Evolutionary conservation across 2,329 filamentous ascomycete genomes (phyloP), one percentile per base, ranked within the genome.

Genomic region (Penicillium sp.): DNA sequence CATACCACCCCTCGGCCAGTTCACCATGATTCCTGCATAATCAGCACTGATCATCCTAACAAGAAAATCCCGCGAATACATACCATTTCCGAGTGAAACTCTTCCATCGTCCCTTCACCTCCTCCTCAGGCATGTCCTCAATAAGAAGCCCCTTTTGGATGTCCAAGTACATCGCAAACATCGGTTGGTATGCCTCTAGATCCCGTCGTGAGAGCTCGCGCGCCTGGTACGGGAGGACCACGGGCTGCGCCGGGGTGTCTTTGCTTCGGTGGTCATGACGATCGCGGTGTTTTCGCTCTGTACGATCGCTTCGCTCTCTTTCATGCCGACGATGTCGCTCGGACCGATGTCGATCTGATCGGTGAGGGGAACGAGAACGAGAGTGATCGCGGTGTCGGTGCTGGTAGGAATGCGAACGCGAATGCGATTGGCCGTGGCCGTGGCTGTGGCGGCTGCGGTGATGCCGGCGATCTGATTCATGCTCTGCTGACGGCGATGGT

Each of bases 1-100:
- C 92, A 77, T 98, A 99, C 94, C 94, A 99, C 51, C 92, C 92
- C 76, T 94, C 89, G 4, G 91, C 89, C 65, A 98, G 82, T 78
- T 94, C 91, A 72, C 88, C 89, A 70, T 87, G 86, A 80, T 99
- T 99, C 87, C 87, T 90, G 68, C 68, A 68, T 76, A 75, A 80
- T 87, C 75, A 87, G 82, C 67, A 59, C 22, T 25, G 43, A 11
- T 5, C 33, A 2, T 16, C n/a, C 14, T 14, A n/a, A n/a, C 26
- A 35, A 19, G 45, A 45, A 3, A 38, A 5, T 3, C n/a, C 6
- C 40, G 16, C 40, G 16, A n/a, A 25, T n/a, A 56, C 80, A 77
- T 83, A 89, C 94, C 95, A 99, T 82, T 93, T 94, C 4, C 85
- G 83, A 13, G 94, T 76, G 71, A 98, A 99, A 74, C 92, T 94